Base-by-base conservation (phyloP, 2,329 filamentous ascomycete species). In the Tolypocladium amazonense region DNA sequence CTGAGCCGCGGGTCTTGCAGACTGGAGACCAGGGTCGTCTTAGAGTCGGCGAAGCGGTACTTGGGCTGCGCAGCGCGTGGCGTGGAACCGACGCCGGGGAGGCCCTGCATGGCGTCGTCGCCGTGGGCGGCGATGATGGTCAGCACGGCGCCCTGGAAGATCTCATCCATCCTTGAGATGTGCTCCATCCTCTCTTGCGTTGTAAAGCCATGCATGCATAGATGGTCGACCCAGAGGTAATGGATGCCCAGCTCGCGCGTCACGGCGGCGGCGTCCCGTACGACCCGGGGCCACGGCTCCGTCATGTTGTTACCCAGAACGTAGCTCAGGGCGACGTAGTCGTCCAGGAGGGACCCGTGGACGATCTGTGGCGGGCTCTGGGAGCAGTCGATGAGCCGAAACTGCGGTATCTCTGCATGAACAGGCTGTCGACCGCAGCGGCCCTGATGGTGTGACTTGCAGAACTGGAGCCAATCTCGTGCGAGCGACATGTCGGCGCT, bases 121-220 rank as follows among this genome's bases (percentile, higher is more conserved):
- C 73, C 73, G 7, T 71, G 71, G 1, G 73, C 73, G 0, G 74
- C 74, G 45, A 77, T 68, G n/a, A 77, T 75, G 0, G 74, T 73
- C 12, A 77, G 23, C 2, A 64, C 66, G 0, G 74, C 69, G 0
- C 68, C 66, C 20, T 69, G 67, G 30, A 73, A 77, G 6, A 77
- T 72, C 3, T 69, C 66, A 20, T 74, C 72, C 75, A 77, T 77
- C 8, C 69, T 66, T 0, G 64, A 60, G 30, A 76, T 67, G 37
- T 77, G 72, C 3, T 63, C 61, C 35, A 62, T 62, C 25, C 69
- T 68, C 50, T 71, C 67, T 2, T 68, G 62, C 0, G 65, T 62
- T 2, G 59, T 61, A 2, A 62, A 23, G 7, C 66, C 62, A 39
- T 70, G 66, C 39, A 76, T 71, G 53, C 75, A 77, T 2, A 72